phyloP scores from a whole-genome alignment of 371 early-diverging fungal species.

The Parasitella parasitica region DNA sequence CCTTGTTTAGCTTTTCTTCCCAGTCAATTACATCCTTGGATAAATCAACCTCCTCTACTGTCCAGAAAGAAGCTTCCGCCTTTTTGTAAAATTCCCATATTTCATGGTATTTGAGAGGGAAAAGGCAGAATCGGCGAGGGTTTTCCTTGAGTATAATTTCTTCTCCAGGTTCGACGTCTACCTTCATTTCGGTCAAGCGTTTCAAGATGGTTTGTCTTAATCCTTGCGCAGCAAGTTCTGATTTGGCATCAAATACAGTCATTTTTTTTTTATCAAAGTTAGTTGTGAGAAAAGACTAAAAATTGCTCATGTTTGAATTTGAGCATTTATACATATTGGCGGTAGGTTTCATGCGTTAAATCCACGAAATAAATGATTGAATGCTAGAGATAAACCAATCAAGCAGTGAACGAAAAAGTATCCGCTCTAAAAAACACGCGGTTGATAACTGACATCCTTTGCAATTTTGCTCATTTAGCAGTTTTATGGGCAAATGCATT shows the following conservation, averaged over 20 bases:
- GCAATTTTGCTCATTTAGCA: too few relatives aligned
- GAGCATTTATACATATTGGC: too few relatives aligned
- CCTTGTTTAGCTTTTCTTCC: slow-evolving; percentile 85
- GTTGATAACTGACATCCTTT: too few relatives aligned
- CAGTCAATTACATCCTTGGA: slow-evolving; percentile 94
- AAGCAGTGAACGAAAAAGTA: background rate
- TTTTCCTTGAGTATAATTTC: slow-evolving; percentile 51
- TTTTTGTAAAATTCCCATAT: slow-evolving; percentile 99
- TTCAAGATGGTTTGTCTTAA: slow-evolving; percentile 12
- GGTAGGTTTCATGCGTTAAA: background rate
- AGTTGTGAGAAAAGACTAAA: background rate
- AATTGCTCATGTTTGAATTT: too few relatives aligned
- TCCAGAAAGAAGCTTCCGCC: slow-evolving; percentile 99
- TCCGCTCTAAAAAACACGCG: background rate
- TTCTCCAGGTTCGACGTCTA: slow-evolving; percentile 17
- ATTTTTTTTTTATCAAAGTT: slow-evolving; percentile 1
- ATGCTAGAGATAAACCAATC: background rate
- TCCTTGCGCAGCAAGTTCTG: slow-evolving; percentile 12
- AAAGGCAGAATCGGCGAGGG: slow-evolving; percentile 85
- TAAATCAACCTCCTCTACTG: slow-evolving; percentile 98
- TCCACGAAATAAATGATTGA: background rate
- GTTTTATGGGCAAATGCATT: background rate
- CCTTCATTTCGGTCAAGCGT: slow-evolving; percentile 15
- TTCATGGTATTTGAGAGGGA: slow-evolving; percentile 37
- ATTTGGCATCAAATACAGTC: slow-evolving; percentile 22